These are phyloP conservation scores for Lentinula boryana DNA, from an alignment of 768 basidiomycete species.

Conservation along the genomic window DNA sequence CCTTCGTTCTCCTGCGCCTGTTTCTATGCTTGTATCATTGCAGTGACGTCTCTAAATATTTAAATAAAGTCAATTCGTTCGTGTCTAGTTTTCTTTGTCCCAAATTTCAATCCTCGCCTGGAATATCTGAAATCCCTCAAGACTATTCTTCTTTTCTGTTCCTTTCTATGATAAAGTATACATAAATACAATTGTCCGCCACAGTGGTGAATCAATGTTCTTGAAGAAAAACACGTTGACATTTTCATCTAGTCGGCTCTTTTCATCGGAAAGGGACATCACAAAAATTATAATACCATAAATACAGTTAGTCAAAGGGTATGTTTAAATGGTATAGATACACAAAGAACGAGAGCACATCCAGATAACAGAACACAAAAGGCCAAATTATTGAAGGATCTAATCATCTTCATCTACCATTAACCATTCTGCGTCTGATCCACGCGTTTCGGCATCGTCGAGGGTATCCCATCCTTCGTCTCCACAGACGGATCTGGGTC, in stretches of 20 bases:
- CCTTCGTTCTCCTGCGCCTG: slow-evolving; percentile 8
- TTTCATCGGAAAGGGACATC: neutral
- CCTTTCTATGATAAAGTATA: too few relatives aligned
- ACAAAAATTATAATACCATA: neutral
- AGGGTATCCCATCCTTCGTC: slow-evolving; percentile 71
- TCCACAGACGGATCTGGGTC: slow-evolving; percentile 36
- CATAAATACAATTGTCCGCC: too few relatives aligned
- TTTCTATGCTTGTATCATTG: slow-evolving; percentile 12
- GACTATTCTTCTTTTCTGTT: too few relatives aligned
- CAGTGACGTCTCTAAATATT: neutral
- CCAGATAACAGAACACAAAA: slow-evolving; percentile 3
- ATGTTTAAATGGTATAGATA: neutral
- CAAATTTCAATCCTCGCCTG: neutral
- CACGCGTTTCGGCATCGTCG: slow-evolving; percentile 62
- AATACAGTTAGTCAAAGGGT: neutral
- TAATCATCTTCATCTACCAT: slow-evolving; percentile 46
- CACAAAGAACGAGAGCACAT: neutral
- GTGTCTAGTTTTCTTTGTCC: neutral
- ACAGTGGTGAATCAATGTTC: too few relatives aligned
- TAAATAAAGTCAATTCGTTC: slow-evolving; percentile 17
- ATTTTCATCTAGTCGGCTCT: too few relatives aligned
- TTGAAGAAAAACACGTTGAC: too few relatives aligned
- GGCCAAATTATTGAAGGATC: neutral
- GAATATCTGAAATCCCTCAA: too few relatives aligned
- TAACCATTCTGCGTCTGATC: slow-evolving; percentile 91